These are phyloP conservation scores for Wallacemonas sp. DNA, from an alignment of 208 protist species.

Conservation along the genomic window DNA sequence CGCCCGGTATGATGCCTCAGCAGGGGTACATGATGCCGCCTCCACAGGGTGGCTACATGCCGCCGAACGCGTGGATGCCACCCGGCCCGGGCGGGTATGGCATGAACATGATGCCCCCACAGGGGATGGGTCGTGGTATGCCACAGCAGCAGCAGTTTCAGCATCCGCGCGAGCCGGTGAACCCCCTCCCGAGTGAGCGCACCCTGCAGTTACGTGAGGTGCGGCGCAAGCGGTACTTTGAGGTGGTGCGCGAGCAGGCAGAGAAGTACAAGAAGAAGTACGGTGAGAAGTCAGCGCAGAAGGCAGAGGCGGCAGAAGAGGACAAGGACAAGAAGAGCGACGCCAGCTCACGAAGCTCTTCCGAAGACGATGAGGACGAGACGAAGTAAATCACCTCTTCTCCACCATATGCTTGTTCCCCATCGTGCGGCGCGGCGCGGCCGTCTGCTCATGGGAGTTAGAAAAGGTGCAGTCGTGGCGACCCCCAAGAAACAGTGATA, in stretches of 20 bases:
- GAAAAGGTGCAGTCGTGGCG: too few relatives aligned
- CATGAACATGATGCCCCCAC: constrained; percentile 1
- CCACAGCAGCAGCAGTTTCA: constrained; percentile 3
- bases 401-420: too few relatives aligned
- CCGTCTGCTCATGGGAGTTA: too few relatives aligned
- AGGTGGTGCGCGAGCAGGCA: constrained; percentile 68
- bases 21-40: constrained; percentile 13
- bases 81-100: not conserved
- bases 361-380: constrained; percentile 16
- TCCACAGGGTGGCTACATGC: not conserved
- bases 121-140: not conserved
- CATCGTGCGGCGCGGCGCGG: too few relatives aligned
- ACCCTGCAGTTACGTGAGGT: constrained; percentile 73
- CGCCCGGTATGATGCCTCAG: constrained; percentile 15
- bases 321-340: constrained; percentile 23
- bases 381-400: too few relatives aligned
- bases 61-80: constrained; percentile 6
- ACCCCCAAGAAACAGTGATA: too few relatives aligned
- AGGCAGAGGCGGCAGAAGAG: too few relatives aligned
- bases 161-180: constrained; percentile 38
- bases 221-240: constrained; percentile 80
- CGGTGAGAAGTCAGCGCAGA: not conserved
- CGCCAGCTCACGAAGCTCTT: constrained; percentile 9
- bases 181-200: constrained; percentile 57
- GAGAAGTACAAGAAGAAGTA: constrained; percentile 74